Base-by-base conservation (phyloP, 2,329 filamentous ascomycete species). In the Rhynchosporium agropyri region DNA sequence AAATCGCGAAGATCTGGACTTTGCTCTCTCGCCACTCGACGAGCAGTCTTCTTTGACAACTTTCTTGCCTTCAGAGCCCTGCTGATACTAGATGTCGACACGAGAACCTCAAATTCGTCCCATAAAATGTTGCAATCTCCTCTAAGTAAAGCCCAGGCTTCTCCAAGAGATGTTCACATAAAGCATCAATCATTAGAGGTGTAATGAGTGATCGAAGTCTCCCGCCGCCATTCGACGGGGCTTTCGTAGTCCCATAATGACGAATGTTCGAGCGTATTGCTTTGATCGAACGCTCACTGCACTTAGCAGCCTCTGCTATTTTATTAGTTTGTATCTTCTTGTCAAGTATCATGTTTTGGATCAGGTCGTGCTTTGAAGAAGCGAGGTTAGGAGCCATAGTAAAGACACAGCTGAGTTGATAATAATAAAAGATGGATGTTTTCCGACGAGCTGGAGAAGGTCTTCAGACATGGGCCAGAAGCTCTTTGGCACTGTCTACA, bases 1-100 rank as follows among this genome's bases (percentile, higher is more conserved):
- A 29, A 50, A 70, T 75, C 76, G 43, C 66, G 69, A 43, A 43
- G 40, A 15, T 43, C 10, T 5, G 40, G 40, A 43, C 10, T 43
- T 43, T 43, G 10, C 58, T 74, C 69, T 58, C 69, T 73, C 50
- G 73, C 72, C 40, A 74, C 66, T 49, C 72, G 68, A 26, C 70
- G 70, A 28, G 68, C 54, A 15, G 58, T 66, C 65, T 77, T 77
- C 65, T 73, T 75, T 3, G 68, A 70, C 74, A 68, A 77, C 8
- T 28, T 42, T 38, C 12, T 40, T 3, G 51, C 12, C 9, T 38
- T 42, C 33, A 55, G 28, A n/a, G 20, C 67, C 65, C 63, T 63
- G 13, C 62, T 62, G 20, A 69, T 68, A 36, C 29, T 67, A n/a
- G 33, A 29, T 36, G 31, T 61, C 43, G 53, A 36, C 0, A 65